Evolutionary conservation across 2,329 filamentous ascomycete genomes (phyloP), one percentile per base, ranked within the genome.

Genomic region (Phialophora macrospora): DNA sequence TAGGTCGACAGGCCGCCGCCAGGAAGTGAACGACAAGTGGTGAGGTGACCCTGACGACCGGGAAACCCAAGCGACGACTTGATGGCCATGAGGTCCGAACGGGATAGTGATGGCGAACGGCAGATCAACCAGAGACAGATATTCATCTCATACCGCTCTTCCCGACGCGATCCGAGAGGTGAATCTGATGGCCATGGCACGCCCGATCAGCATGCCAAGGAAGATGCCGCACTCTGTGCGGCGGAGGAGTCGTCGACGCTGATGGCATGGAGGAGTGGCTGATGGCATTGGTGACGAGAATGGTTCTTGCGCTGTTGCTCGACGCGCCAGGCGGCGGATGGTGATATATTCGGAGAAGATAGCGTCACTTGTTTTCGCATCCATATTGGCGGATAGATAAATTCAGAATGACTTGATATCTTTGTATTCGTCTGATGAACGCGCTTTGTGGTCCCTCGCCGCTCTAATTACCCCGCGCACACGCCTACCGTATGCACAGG

Each of bases 191-290:
- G 93, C n/a, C 32, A 96, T 82, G 0, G 93, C 92, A 0, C 90
- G 91, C 1, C 82, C 91, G 0, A 97, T 83, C 0, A 93, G 93
- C 22, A 97, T 93, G 0, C 90, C 92, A 1, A 97, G 83, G 73
- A 96, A 97, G 1, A 92, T 90, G 0, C 86, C 0, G 97, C 92
- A 65, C 90, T 93, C 54, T 87, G 89, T 11, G 93, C 92, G 1
- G 93, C 91, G 0, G 84, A 83, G 0, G 82, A 76, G 77, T 95
- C 96, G 1, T 70, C 69, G 20, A 81, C 75, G 68, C 72, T 77
- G 56, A 61, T 62, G n/a, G 22, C 63, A 51, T 81, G 78, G 79
- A 73, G 17, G 78, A 76, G 20, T 79, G 77, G 71, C 87, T 85
- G 72, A 96, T 89, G 55, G 94, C 78, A 46, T 84, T 81, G 73